Evolutionary conservation across 345 rosid genomes (phyloP).

Genomic region (Sisymbrium altissimum): DNA sequence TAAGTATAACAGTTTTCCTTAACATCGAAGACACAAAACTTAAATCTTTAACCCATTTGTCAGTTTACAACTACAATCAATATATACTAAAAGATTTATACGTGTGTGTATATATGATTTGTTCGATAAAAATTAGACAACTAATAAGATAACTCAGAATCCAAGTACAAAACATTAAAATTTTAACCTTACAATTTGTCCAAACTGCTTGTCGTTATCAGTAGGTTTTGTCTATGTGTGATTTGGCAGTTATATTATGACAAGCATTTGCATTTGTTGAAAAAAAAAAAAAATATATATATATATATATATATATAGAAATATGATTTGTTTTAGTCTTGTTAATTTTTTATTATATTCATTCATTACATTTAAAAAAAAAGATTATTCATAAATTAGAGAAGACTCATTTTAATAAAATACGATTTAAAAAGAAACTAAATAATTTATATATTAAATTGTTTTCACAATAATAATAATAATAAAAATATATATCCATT

Average conservation of each 20-base stretch:
- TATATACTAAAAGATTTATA: not conserved
- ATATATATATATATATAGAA: not conserved
- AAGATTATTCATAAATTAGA: not conserved
- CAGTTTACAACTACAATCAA: not conserved
- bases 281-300: not conserved
- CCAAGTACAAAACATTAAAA: conserved; percentile 11
- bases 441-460: too few species aligned
- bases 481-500: too few species aligned
- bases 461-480: too few species aligned
- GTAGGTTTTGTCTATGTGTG: conserved; percentile 15
- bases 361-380: not conserved
- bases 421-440: too few species aligned
- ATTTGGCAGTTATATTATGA: conserved; percentile 10
- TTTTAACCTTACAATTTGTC: conserved; percentile 20
- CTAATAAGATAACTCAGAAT: not conserved
- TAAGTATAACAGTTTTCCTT: too few species aligned
- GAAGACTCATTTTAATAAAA: not conserved
- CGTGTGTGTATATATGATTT: not conserved
- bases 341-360: not conserved
- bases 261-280: conserved; percentile 20
- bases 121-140: not conserved
- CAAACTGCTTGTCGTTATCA: conserved; percentile 10
- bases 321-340: not conserved
- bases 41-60: not conserved
- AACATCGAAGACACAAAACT: too few species aligned